Base-by-base conservation (phyloP, 345 rosid genomes). In the Ceriops decandra region DNA sequence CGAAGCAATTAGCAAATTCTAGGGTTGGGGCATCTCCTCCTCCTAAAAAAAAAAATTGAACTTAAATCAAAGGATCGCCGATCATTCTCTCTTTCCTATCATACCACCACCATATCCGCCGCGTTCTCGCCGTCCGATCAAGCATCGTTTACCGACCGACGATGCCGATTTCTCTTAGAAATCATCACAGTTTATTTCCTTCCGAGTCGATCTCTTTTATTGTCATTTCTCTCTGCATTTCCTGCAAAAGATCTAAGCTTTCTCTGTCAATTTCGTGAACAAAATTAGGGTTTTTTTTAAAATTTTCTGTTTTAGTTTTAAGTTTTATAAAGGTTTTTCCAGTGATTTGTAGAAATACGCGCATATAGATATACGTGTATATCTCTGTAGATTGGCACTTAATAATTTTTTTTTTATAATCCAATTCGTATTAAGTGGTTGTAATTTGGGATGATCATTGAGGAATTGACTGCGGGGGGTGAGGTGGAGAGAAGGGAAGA, bases 371-470 rank as follows among this genome's bases (percentile, higher is more conserved):
- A n/a, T 28, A 27, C 47, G 49, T 8, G 26, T 36, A 33, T 31
- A 22, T 35, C 2, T n/a, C 15, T 32, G 33, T 3, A 27, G 6
- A 33, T 68, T 54, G 28, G 19, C 9, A 13, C 31, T 64, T 6
- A n/a, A 22, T 49, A 22, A 22, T 49, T 24, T 57, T n/a, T 10
- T 63, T 63, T 47, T 64, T 52, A 4, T 5, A 31, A 31, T 53
- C 26, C 7, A 53, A 54, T 54, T 54, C 7, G 22, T n/a, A n/a
- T 68, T 68, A 17, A 17, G 74, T 22, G 32, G 27, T 52, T 26
- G 61, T 27, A 59, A 33, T 51, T 71, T 28, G 54, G 56, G 82
- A 95, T 95, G 99, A 76, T 86, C 81, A 88, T 95, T 82, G 96
- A 91, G 81, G 96, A 91, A 64, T 63, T 90, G 87, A 70, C 73